Evolutionary conservation across 257 asterid species (phyloP), one percentile per base, ranked within the genome.

Genomic region (Petunia secreta): DNA sequence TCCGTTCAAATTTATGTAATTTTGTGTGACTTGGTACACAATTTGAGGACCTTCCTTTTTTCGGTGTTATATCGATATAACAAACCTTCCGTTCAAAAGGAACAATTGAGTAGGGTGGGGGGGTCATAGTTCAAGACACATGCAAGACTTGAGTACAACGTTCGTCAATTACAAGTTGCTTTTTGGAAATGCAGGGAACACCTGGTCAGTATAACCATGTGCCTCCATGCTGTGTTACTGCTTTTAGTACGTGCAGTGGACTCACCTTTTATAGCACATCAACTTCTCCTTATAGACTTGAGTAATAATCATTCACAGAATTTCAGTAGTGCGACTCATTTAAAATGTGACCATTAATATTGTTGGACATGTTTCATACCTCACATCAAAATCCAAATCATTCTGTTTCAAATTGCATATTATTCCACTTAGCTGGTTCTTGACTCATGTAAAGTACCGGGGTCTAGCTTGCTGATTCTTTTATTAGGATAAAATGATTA

Each of bases 121-220:
- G 78, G 74, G 80, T 58, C 44, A 9, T 10, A n/a, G 48, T 41
- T 39, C 25, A 25, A 54, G 38, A 54, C 25, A 64, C 71, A 52
- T 77, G 79, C 36, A 8, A 76, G 74, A 58, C 15, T 77, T 66
- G 14, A 43, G 5, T 77, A 15, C 46, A 58, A 46, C 15, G 48
- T 66, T 25, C 25, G 25, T 25, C 25, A 25, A 25, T 25, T 25
- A 25, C 25, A 25, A 25, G 25, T 25, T 25, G 25, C 25, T 25
- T 25, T 71, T 69, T 64, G 82, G 73, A 67, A 4, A 64, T 60
- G 75, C 50, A 55, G 63, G 83, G 80, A 77, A 81, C 88, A 11
- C 37, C 43, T 14, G 6, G 80, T 78, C 85, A 75, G 11, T 34
- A 8, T 34, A 66, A 57, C 81, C 87, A 84, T 80, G 89, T 85